Evolutionary conservation across 495 filamentous ascomycete species (phyloP), one percentile per base, ranked within the genome.

Genomic region (Hyphodiscus hymeniophilus): DNA sequence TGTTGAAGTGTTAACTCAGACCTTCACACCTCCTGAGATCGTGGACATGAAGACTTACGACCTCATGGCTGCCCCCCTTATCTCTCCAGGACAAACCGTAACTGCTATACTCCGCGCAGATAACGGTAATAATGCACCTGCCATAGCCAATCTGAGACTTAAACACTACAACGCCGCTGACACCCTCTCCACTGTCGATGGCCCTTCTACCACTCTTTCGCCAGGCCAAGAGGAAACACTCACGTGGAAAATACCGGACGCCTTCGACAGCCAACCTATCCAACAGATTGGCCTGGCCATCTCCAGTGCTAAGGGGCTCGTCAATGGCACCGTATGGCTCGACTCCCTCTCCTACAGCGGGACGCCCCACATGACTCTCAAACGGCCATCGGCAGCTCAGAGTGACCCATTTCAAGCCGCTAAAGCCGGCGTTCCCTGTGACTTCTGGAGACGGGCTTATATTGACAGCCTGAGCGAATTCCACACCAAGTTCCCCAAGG

Each of bases 11-110:
- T 26, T 50, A 21, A 59, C 60, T 6, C 47, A 51, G 13, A 59
- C 60, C 0, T 64, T 64, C 23, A 44, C 45, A n/a, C 53, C 58
- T 1, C 54, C 54, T 3, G 51, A 59, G 4, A 51, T 51, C 1
- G 34, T 38, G 3, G 3, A 48, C 1, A 51, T 51, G 50, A 22
- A 28, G 10, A 23, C 28, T 3, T 64, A 64, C 40, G 56, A 56
- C 20, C 46, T 64, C 1, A 51, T 54, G 15, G 44, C 50, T 23
- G 50, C 60, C 13, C 62, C 62, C 0, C 47, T 63, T 1, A 36
- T 64, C 2, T 64, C 60, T 22, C 53, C 62, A 0, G 62, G 62
- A 1, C 62, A 64, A 32, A 50, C 32, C 0, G 31, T 64, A 12
- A 22, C 13, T n/a, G 54, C 52, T 2, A 32, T 36, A 2, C 20